phyloP scores from a whole-genome alignment of 345 rosid species.

The Ricinus communis region DNA sequence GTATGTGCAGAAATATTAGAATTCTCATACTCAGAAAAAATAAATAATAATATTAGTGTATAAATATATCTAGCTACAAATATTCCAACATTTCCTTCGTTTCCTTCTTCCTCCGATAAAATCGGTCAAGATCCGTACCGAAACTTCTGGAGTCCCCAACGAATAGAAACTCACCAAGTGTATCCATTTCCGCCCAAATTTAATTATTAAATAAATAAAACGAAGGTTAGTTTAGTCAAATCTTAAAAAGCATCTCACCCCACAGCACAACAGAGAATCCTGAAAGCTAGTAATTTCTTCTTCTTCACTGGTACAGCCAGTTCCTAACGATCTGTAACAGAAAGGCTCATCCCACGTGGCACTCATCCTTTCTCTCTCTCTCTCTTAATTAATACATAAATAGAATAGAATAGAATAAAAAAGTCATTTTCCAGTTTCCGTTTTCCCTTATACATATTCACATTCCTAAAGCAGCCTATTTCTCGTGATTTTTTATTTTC shows the following conservation, averaged over 20 bases:
- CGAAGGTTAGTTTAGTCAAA: not conserved
- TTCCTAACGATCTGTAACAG: not conserved
- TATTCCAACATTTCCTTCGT: not conserved
- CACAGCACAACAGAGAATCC: not conserved
- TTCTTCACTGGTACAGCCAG: too few species aligned
- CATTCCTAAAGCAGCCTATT: too few species aligned
- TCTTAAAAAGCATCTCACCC: not conserved
- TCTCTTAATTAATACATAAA: not conserved
- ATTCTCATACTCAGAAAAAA: too few species aligned
- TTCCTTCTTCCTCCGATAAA: not conserved
- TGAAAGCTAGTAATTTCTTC: not conserved
- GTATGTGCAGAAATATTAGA: too few species aligned
- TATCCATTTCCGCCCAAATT: too few species aligned
- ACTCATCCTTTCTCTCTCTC: not conserved
- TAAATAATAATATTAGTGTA: too few species aligned
- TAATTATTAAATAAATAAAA: not conserved
- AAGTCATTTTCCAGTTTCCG: not conserved
- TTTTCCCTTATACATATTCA: not conserved
- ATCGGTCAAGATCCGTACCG: not conserved
- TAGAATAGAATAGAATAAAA: too few species aligned
- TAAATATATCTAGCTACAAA: not conserved
- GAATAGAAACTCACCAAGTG: not conserved
- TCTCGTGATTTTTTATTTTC: not conserved
- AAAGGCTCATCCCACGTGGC: constrained; percentile 11
- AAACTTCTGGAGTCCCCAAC: not conserved